phyloP scores from a whole-genome alignment of 306 rosid species.

The Cicer chorassanicum region DNA sequence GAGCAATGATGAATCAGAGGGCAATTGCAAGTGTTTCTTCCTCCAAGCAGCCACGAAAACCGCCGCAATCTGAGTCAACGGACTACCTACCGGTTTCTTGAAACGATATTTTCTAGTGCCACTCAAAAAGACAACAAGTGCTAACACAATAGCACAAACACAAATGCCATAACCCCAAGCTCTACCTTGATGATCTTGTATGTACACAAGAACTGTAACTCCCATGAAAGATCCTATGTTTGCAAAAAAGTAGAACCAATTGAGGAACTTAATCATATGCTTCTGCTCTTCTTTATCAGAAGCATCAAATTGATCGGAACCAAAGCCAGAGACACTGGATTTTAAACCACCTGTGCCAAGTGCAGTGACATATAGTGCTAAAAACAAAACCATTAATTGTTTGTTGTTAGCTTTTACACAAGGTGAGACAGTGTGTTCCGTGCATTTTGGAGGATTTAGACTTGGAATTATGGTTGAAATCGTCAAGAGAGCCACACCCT shows the following conservation, averaged over 20 bases:
- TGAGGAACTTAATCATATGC: slow-evolving; percentile 70
- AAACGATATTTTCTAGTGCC: slow-evolving; percentile 78
- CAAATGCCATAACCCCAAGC: slow-evolving; percentile 90
- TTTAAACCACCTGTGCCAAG: slow-evolving; percentile 89
- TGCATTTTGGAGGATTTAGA: slow-evolving; percentile 77
- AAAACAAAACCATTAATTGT: slow-evolving; percentile 60
- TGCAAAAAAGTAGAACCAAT: slow-evolving; percentile 89
- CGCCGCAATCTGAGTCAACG: slow-evolving; percentile 71
- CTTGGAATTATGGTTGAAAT: slow-evolving; percentile 77
- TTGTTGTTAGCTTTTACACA: slow-evolving; percentile 58
- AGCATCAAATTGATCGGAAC: slow-evolving; percentile 87
- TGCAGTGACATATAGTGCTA: slow-evolving; percentile 73
- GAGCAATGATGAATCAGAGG: slow-evolving; percentile 57
- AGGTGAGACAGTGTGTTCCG: not conserved
- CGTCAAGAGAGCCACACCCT: slow-evolving; percentile 88
- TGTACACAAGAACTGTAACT: slow-evolving; percentile 71
- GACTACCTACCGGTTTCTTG: slow-evolving; percentile 80
- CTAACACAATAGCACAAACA: slow-evolving; percentile 57
- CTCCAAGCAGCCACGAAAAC: slow-evolving; percentile 75
- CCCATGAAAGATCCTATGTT: slow-evolving; percentile 79
- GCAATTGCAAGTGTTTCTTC: slow-evolving; percentile 60
- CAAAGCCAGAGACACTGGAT: slow-evolving; percentile 86
- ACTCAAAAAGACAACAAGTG: slow-evolving; percentile 58
- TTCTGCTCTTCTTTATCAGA: slow-evolving; percentile 55
- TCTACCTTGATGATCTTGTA: slow-evolving; percentile 76